These are phyloP conservation scores for Saccharum hybrid DNA, from an alignment of 202 grass and related monocot species.

Conservation along the genomic window DNA sequence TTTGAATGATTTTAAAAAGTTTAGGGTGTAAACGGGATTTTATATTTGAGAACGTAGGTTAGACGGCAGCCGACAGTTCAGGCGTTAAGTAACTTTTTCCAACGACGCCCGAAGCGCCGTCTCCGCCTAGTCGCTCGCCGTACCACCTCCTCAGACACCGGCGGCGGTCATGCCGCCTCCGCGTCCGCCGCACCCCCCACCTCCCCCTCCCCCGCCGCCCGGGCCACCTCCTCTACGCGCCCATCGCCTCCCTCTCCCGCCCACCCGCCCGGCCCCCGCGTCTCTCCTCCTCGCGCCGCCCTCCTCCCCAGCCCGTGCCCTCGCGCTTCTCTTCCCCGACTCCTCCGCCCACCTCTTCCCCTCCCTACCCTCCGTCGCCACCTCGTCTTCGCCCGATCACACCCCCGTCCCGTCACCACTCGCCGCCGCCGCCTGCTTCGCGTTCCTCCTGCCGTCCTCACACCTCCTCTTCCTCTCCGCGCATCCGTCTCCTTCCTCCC, in stretches of 20 bases:
- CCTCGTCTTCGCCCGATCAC: slow-evolving; percentile 28
- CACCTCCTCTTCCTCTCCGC: slow-evolving; percentile 66
- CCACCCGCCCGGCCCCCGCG: slow-evolving; percentile 37
- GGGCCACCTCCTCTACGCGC: slow-evolving; percentile 62
- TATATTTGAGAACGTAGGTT: too few species aligned
- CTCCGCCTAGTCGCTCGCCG: slow-evolving; percentile 54
- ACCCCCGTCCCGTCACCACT: slow-evolving; percentile 49
- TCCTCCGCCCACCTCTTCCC: slow-evolving; percentile 66
- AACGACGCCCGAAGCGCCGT: slow-evolving; percentile 18
- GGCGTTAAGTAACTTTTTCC: background rate
- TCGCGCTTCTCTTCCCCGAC: slow-evolving; percentile 63
- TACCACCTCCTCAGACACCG: slow-evolving; percentile 51
- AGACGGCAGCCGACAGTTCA: too few species aligned
- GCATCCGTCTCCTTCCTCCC: slow-evolving; percentile 49
- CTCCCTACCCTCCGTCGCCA: slow-evolving; percentile 40
- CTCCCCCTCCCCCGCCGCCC: slow-evolving; percentile 24
- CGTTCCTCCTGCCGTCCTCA: slow-evolving; percentile 62
- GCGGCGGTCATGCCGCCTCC: slow-evolving; percentile 53
- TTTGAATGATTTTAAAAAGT: too few species aligned
- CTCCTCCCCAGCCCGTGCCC: slow-evolving; percentile 44
- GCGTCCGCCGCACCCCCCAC: slow-evolving; percentile 31
- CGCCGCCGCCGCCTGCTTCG: slow-evolving; percentile 60
- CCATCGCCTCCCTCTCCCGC: slow-evolving; percentile 47
- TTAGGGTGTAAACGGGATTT: too few species aligned
- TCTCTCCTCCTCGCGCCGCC: slow-evolving; percentile 54